These are phyloP conservation scores for Linnemannia exigua DNA, from an alignment of 192 early-diverging fungal species.

Conservation along the genomic window DNA sequence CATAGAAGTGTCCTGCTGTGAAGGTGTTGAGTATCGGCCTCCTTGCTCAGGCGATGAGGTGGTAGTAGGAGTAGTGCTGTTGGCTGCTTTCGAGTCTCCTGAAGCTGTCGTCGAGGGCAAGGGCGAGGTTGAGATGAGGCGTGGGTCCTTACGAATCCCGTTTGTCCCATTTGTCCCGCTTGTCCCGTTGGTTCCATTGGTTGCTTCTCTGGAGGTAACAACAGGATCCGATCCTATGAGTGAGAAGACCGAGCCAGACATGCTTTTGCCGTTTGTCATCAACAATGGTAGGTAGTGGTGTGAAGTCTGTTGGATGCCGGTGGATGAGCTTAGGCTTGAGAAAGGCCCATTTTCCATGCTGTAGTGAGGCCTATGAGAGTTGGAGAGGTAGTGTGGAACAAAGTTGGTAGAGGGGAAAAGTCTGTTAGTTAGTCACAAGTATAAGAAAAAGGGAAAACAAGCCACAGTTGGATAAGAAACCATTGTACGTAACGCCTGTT, in stretches of 20 bases:
- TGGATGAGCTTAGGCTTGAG: constrained; percentile 30
- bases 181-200: neutral
- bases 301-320: constrained; percentile 34
- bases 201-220: neutral
- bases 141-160: neutral
- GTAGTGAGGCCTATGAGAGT: constrained; percentile 20
- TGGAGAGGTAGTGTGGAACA: neutral
- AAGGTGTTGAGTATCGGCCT: neutral
- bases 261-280: constrained; percentile 41
- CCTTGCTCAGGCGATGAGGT: neutral
- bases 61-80: neutral
- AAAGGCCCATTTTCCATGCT: constrained; percentile 52
- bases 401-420: neutral
- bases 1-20: neutral
- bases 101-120: neutral
- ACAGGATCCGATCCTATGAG: constrained; percentile 26
- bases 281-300: constrained; percentile 46
- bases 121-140: neutral
- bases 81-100: neutral
- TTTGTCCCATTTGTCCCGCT: constrained; percentile 1
- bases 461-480: neutral
- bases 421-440: neutral
- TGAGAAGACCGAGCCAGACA: constrained; percentile 39
- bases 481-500: neutral
- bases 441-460: neutral